A percentile compares a stretch with the other conserved stretches of the same genome.
These are phyloP conservation scores for Kodamaea kaohsiungensis DNA, from an alignment of 805 yeast species.

Conservation along the genomic window DNA sequence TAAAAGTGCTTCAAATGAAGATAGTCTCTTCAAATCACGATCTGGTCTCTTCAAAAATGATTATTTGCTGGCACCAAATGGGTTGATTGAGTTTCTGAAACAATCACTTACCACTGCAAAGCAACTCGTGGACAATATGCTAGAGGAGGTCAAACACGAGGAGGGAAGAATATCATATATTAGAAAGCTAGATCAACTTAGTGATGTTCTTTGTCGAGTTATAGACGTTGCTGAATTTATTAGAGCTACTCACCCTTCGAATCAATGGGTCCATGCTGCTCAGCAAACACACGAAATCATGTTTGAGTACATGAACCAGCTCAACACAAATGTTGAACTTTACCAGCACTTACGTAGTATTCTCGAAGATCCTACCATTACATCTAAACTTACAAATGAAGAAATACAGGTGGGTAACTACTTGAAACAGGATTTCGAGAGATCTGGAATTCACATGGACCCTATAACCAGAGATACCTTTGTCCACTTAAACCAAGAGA, in stretches of 20 bases:
- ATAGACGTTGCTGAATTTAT: constrained; percentile 93
- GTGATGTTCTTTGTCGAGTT: constrained; percentile 87
- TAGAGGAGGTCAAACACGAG: constrained; percentile 31
- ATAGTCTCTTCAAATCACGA: constrained; percentile 15
- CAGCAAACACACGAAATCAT: constrained; percentile 83
- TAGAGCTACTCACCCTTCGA: constrained; percentile 82
- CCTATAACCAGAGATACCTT: constrained; percentile 64
- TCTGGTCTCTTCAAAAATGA: constrained; percentile 78
- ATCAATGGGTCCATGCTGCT: constrained; percentile 71
- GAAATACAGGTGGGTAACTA: constrained; percentile 82
- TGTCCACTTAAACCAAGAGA: constrained; percentile 75
- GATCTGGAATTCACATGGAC: constrained; percentile 85
- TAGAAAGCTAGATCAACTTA: constrained; percentile 72
- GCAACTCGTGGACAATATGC: constrained; percentile 56
- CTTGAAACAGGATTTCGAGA: constrained; percentile 79
- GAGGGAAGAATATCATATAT: constrained; percentile 51
- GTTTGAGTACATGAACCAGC: constrained; percentile 90
- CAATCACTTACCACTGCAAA: constrained; percentile 69
- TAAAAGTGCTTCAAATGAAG: constrained; percentile 13
- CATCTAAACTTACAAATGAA: constrained; percentile 55
- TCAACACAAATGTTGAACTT: constrained; percentile 80
- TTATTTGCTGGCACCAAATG: constrained; percentile 65
- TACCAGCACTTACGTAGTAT: constrained; percentile 61
- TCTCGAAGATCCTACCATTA: constrained; percentile 40
- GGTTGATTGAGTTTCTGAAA: constrained; percentile 65